Base-by-base conservation (phyloP, 768 basidiomycete species). In the Lepiota subincarnata region DNA sequence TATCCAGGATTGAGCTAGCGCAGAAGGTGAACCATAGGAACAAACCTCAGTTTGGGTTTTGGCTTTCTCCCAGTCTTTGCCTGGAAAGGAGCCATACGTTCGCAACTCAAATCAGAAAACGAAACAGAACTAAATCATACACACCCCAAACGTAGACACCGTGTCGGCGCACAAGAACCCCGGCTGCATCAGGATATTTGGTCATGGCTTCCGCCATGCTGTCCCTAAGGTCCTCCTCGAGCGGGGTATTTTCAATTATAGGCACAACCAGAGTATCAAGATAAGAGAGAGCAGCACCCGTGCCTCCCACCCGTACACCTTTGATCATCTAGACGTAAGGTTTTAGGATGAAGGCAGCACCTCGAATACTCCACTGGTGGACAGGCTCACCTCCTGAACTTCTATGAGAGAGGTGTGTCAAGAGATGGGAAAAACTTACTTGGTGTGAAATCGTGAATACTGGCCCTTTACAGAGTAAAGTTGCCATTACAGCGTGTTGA, bases 201-300 rank as follows among this genome's bases (percentile, higher is more conserved):
- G 70, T 66, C 89, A 94, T 92, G 2, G 91, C 91, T 34, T 82
- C 83, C 0, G 83, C 89, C 91, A 95, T 93, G 57, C 89, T 87
- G 38, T 89, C 89, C 56, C 84, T 88, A 53, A 95, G 72, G 65
- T 93, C 92, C 66, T 93, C 92, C 66, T 95, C 92, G 55, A 89
- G 78, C 4, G 92, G 92, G 1, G 92, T 95, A 62, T 94, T 95
- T 60, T 91, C 87, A 55, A 94, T 95, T 63, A 95, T 93, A 0
- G 92, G 92, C 1, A 95, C 73, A 48, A 82, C 83, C 7, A 94
- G 78, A 3, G 89, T 93, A 68, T 95, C 90, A 48, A 92, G 81
- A 68, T 92, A 94, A 1, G 87, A 86, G 57, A 92, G 64, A 0
- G 89, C 79, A n/a, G 71, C 67, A 1, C 88, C 89, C n/a, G 77